A percentile compares a stretch with the other conserved stretches of the same genome.
phyloP scores from a whole-genome alignment of 2,329 filamentous ascomycete genomes.

The Colletotrichum spinosum region DNA sequence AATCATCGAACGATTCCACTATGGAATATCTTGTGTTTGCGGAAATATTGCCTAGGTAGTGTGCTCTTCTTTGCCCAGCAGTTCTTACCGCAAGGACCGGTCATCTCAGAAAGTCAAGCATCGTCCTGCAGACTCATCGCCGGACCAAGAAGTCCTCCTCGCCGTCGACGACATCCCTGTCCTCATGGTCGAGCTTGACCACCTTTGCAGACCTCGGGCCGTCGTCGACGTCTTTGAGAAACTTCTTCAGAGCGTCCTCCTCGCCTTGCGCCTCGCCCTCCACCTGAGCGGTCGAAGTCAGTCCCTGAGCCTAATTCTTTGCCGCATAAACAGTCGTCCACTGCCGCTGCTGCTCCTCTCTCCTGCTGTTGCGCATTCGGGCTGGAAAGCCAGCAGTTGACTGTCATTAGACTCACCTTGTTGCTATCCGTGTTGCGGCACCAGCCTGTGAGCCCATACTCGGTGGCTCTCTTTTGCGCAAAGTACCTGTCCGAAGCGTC shows the following conservation, averaged over 20 bases:
- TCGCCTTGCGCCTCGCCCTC: constrained; percentile 89
- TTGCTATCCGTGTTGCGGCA: constrained; percentile 68
- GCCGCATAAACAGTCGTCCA: not conserved
- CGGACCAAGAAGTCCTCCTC: constrained; percentile 75
- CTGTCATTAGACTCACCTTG: constrained; percentile 55
- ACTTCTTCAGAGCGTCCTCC: constrained; percentile 71
- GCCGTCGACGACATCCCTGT: constrained; percentile 72
- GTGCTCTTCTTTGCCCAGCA: too few species aligned
- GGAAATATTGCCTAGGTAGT: too few species aligned
- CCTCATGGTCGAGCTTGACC: constrained; percentile 76
- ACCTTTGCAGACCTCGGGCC: constrained; percentile 82
- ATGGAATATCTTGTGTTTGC: too few species aligned
- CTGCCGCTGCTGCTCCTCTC: too few species aligned
- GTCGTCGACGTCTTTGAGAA: constrained; percentile 79
- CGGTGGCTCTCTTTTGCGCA: constrained; percentile 62
- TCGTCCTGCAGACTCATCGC: constrained; percentile 35
- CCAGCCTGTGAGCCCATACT: constrained; percentile 69
- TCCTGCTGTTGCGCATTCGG: not conserved
- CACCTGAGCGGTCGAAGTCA: constrained; percentile 67
- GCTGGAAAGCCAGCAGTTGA: not conserved
- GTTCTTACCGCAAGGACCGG: too few species aligned
- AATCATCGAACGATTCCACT: too few species aligned
- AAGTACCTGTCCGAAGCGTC: constrained; percentile 58
- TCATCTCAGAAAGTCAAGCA: too few species aligned
- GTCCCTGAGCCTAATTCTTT: constrained; percentile 16